These are phyloP conservation scores for Lepiota brunneoincarnata DNA, from an alignment of 768 basidiomycete genomes.

Conservation along the genomic window DNA sequence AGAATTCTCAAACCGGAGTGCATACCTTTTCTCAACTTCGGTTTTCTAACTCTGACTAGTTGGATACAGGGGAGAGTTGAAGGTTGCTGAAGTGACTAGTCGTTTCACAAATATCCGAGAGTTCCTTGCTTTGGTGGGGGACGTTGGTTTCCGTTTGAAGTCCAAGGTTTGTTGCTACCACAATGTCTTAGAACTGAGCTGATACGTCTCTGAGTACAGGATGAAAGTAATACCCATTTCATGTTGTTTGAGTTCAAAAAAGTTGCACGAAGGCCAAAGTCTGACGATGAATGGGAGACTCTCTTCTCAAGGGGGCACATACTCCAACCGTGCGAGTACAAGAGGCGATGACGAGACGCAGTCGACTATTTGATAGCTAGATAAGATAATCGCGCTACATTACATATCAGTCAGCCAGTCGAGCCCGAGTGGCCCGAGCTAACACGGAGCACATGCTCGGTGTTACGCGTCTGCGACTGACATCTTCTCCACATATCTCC, in stretches of 20 bases:
- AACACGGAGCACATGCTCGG: neutral
- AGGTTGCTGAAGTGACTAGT: slow-evolving; percentile 88
- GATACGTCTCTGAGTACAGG: slow-evolving; percentile 40
- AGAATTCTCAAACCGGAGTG: slow-evolving; percentile 82
- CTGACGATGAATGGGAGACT: slow-evolving; percentile 58
- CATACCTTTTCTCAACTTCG: slow-evolving; percentile 23
- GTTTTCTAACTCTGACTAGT: neutral
- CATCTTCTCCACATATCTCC: neutral
- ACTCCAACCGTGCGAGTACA: slow-evolving; percentile 92
- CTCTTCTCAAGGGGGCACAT: slow-evolving; percentile 51
- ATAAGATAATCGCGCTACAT: slow-evolving; percentile 2
- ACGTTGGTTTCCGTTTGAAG: slow-evolving; percentile 71
- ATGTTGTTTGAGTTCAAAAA: slow-evolving; percentile 81
- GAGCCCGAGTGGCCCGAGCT: neutral
- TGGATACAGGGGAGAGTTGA: slow-evolving; percentile 65
- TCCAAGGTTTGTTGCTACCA: slow-evolving; percentile 50
- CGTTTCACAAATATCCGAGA: slow-evolving; percentile 68
- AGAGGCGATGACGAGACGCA: slow-evolving; percentile 57
- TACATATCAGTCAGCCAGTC: neutral
- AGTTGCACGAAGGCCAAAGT: slow-evolving; percentile 40
- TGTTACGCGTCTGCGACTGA: neutral
- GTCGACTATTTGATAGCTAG: neutral
- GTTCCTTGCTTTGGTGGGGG: slow-evolving; percentile 60
- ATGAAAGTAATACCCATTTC: slow-evolving; percentile 82
- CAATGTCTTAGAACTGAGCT: neutral